Conservation (phyloP, 345 rosid species). For the Gossypium herbaceum region DNA sequence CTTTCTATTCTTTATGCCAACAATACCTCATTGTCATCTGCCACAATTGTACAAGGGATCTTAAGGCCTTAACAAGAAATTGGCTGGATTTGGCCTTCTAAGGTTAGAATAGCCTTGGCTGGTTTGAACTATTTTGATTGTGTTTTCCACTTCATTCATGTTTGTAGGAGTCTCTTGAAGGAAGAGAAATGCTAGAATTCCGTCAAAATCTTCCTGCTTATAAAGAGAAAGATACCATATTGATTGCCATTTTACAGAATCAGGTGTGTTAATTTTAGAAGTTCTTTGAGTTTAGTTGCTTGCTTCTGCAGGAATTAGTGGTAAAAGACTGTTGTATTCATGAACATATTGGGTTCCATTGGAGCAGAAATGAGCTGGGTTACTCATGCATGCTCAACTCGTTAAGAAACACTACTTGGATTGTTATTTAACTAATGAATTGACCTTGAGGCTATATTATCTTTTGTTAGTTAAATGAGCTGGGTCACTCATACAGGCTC, state of each 20-base stretch:
- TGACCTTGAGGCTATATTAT: not conserved
- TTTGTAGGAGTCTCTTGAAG: conserved; percentile 62
- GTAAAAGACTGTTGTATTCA: not conserved
- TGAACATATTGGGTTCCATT: not conserved
- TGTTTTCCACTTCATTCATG: conserved; percentile 6
- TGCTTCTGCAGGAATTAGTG: not conserved
- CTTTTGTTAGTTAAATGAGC: not conserved
- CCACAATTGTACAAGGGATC: not conserved
- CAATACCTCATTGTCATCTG: not conserved
- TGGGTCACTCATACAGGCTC: not conserved
- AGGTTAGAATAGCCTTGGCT: not conserved
- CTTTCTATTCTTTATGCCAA: not conserved
- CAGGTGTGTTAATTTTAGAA: conserved; percentile 46
- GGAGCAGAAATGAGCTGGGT: conserved; percentile 6
- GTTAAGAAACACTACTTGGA: not conserved
- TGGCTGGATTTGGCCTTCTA: not conserved
- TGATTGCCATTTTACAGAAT: conserved; percentile 52
- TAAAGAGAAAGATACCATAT: conserved; percentile 63
- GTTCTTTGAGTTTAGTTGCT: not conserved
- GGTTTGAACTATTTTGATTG: conserved; percentile 1
- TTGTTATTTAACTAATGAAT: not conserved
- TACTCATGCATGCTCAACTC: not conserved
- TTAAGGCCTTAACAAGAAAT: not conserved
- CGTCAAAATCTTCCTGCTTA: conserved; percentile 79
- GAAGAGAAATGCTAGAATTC: conserved; percentile 57